Base-by-base conservation (phyloP, 495 filamentous ascomycete species). In the Pseudevernia furfuracea region DNA sequence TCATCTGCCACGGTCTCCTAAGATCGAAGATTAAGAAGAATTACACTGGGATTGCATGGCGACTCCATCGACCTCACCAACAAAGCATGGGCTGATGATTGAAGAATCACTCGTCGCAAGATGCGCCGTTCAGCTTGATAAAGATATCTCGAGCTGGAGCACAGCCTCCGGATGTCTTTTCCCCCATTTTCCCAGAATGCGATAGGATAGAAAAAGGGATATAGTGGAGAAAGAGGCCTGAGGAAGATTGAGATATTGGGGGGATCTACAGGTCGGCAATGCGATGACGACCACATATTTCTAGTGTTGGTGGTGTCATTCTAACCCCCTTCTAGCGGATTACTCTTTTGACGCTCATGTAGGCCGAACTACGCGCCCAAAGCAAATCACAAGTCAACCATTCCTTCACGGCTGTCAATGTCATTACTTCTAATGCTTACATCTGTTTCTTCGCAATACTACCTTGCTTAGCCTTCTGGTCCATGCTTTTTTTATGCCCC, bases 1-100 rank as follows among this genome's bases (percentile, higher is more conserved):
- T 86, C 30, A 73, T 86, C 39, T 66, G 80, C 39, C 82, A 85
- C 71, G 80, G 83, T 1, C 62, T 83, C 37, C 72, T 86, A 14
- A 82, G 67, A 1, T 61, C 73, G 0, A 80, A 83, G 60, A 78
- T 79, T 30, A 82, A 86, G 74, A 60, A 48, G 61, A 70, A 79
- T 56, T 83, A 77, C 68, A 66, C 77, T 12, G 79, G 82, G 68
- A 82, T 86, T 59, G 70, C 69, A 49, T 70, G 70, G 36, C 68
- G 80, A 23, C 68, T 85, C 52, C 80, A 81, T 71, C 75, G 80
- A 34, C 68, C 30, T 15, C 34, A 38, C 15, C 15, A 44, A 44
- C 2, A 21, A 21, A 1, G 4, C 21, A 44, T 1, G 19, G 41
- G 4, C 15, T 44, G 41, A 21, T 14, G 15, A 21, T 21, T 44